These are phyloP conservation scores for Dillenia suffruticosa DNA, from an alignment of 164 flowering plant genomes.

Conservation along the genomic window DNA sequence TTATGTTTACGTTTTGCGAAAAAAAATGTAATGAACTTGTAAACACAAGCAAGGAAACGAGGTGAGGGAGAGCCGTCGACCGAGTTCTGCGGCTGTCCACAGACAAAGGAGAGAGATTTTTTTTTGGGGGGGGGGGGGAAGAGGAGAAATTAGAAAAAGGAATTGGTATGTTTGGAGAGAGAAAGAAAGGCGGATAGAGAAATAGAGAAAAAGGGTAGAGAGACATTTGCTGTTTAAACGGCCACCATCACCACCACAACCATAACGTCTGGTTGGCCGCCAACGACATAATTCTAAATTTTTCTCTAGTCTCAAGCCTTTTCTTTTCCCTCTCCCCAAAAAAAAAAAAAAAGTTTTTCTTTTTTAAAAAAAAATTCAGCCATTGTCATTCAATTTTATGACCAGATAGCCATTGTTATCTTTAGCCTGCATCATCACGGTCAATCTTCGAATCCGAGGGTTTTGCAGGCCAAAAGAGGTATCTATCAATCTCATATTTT, in stretches of 20 bases:
- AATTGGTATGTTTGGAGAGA: not conserved
- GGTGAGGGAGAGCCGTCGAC: too few species aligned
- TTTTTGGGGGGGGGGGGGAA: too few species aligned
- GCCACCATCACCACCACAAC: constrained; percentile 20
- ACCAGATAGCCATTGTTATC: not conserved
- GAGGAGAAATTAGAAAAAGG: not conserved
- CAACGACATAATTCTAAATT: constrained; percentile 5
- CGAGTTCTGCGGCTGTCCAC: too few species aligned
- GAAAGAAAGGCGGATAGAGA: constrained; percentile 13
- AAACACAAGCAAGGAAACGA: too few species aligned
- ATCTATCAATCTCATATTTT: not conserved
- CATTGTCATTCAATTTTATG: not conserved
- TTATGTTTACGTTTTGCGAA: too few species aligned
- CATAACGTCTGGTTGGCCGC: constrained; percentile 25
- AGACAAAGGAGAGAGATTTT: too few species aligned
- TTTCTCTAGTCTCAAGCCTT: not conserved
- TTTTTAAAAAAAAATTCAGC: not conserved
- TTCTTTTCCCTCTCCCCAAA: not conserved
- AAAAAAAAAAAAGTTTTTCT: not conserved
- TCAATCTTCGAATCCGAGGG: constrained; percentile 1
- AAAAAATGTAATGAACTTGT: too few species aligned
- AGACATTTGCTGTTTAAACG: constrained; percentile 33
- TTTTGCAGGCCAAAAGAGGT: constrained; percentile 2
- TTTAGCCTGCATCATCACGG: not conserved
- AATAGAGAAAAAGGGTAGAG: constrained; percentile 14